Evolutionary conservation across 306 rosid genomes (phyloP).

Genomic region (Crotalaria pallida): DNA sequence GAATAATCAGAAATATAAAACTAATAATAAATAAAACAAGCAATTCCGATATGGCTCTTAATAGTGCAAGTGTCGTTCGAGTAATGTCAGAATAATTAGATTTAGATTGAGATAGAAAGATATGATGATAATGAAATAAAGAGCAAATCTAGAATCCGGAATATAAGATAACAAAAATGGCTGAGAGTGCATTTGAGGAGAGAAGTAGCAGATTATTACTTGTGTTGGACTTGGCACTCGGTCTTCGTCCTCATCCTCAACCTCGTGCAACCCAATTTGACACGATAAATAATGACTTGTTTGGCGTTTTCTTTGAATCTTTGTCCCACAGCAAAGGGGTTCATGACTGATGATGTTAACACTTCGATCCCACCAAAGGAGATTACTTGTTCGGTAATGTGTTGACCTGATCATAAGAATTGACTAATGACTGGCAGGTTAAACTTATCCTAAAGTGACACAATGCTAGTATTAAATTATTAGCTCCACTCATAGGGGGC

Average conservation of each 20-base stretch:
- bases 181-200: not conserved
- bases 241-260: not conserved
- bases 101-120: not conserved
- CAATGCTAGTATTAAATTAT: not conserved
- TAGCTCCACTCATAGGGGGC: not conserved
- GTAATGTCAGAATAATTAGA: too few species aligned
- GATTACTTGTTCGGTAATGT: not conserved
- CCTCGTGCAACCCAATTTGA: conserved; percentile 14
- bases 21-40: too few species aligned
- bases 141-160: not conserved
- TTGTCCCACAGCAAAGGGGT: conserved; percentile 6
- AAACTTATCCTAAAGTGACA: too few species aligned
- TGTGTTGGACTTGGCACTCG: not conserved
- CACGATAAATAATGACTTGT: conserved; percentile 26
- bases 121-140: not conserved
- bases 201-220: not conserved
- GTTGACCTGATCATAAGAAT: not conserved
- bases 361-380: not conserved
- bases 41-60: too few species aligned
- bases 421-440: too few species aligned
- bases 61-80: too few species aligned
- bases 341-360: conserved; percentile 27
- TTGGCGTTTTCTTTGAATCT: conserved; percentile 12
- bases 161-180: not conserved
- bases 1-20: too few species aligned